Base-by-base conservation (phyloP, 805 yeast genomes). In the Cyberlindnera americana region DNA sequence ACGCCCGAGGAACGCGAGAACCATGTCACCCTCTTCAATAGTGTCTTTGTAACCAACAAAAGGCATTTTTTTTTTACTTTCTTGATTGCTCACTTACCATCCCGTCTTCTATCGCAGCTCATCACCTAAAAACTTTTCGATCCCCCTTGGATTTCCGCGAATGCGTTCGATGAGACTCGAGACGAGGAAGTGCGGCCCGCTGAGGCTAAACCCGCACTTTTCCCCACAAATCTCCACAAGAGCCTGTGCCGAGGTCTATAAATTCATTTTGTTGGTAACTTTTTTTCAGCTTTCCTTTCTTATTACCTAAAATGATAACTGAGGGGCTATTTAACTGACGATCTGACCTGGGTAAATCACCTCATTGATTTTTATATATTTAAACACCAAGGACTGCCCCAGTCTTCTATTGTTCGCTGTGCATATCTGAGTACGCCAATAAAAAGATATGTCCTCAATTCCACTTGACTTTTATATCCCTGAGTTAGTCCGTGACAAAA, bases 1-100 rank as follows among this genome's bases (percentile, higher is more conserved):
- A 49, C 98, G 70, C 33, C 93, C 81, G 17, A 93, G 75, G 75
- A 90, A 93, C 0, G 86, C 89, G 11, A 93, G 70, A 3, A 87
- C 95, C 16, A 90, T 66, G 56, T 90, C 97, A 5, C 93, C 95
- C 48, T 84, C 95, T 50, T 81, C 82, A 31, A 91, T 82, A n/a
- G 56, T 42, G 38, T 78, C 78, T 52, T 84, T 82, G 59, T 77
- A 81, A 3, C 69, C 65, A 44, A 73, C 62, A 60, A 84, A 55
- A 11, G 51, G 17, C 48, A 45, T 47, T 10, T 21, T 21, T 10
- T 21, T 21, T 21, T 21, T 21, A 21, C 6, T 21, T 10, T 21
- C n/a, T n/a, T n/a, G n/a, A n/a, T n/a, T n/a, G n/a, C n/a, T n/a
- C n/a, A n/a, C n/a, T n/a, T n/a, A n/a, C n/a, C n/a, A n/a, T n/a